Conservation (phyloP, 2,329 filamentous ascomycete species). For the Pseudogymnoascus sp. region DNA sequence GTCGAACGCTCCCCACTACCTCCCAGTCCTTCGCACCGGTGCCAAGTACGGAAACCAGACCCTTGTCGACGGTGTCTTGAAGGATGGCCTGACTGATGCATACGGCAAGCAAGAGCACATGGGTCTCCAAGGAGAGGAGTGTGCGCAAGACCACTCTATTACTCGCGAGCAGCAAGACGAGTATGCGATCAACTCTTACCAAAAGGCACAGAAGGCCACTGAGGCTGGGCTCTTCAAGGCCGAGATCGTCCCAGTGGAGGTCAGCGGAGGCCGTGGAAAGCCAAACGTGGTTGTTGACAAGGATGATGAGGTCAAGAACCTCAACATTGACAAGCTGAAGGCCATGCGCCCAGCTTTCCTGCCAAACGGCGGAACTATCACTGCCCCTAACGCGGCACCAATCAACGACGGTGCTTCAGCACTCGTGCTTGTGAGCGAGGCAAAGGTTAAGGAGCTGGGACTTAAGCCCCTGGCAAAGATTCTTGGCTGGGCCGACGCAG, state of each 20-base stretch:
- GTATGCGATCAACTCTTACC: conserved; percentile 91
- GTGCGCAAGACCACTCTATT: conserved; percentile 74
- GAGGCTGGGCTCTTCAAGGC: conserved; percentile 70
- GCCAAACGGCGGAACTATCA: conserved; percentile 76
- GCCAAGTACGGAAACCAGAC: conserved; percentile 90
- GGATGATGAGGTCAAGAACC: conserved; percentile 95
- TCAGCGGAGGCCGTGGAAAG: conserved; percentile 85
- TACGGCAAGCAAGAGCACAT: conserved; percentile 92
- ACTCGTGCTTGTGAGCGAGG: conserved; percentile 86
- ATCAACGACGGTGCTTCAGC: conserved; percentile 93
- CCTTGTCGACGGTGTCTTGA: conserved; percentile 83
- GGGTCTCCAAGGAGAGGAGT: conserved; percentile 89
- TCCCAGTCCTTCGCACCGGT: conserved; percentile 75
- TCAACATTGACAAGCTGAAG: conserved; percentile 75
- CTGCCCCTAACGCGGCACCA: conserved; percentile 91
- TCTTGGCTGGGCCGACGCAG: conserved; percentile 93
- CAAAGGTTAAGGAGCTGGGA: conserved; percentile 83
- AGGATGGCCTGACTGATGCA: conserved; percentile 89
- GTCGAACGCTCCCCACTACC: conserved; percentile 96
- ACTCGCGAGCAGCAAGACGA: conserved; percentile 82
- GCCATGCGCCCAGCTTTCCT: conserved; percentile 78
- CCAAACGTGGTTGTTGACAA: conserved; percentile 69
- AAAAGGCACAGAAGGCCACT: conserved; percentile 82
- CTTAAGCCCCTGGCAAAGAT: conserved; percentile 94
- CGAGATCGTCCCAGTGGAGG: conserved; percentile 85